Evolutionary conservation across 2,329 filamentous ascomycete genomes (phyloP).

Genomic region (Clarireedia homoeocarpa): DNA sequence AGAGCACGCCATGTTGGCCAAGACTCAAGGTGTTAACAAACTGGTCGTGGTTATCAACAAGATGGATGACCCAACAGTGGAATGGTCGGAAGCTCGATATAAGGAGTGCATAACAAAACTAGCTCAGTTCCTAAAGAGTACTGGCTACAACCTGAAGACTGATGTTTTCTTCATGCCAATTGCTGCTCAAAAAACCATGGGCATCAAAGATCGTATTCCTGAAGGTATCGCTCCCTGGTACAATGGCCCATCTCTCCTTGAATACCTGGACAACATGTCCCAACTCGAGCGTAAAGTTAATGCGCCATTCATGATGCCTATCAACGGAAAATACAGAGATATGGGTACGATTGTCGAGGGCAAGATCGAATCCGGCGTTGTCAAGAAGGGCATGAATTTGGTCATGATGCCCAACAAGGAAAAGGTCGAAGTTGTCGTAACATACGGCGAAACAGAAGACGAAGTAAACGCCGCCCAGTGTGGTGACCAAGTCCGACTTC

Average conservation of each 20-base stretch:
- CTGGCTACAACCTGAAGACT: conserved; percentile 89
- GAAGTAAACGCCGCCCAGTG: conserved; percentile 76
- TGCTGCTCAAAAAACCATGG: conserved; percentile 75
- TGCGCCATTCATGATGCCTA: conserved; percentile 98
- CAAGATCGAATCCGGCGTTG: conserved; percentile 89
- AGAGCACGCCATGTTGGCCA: conserved; percentile 95
- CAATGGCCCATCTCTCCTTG: conserved; percentile 80
- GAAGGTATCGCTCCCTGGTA: conserved; percentile 75
- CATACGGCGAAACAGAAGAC: conserved; percentile 95
- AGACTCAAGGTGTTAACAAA: conserved; percentile 97
- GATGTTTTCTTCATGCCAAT: conserved; percentile 96
- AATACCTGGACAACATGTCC: conserved; percentile 92
- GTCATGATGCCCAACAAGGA: conserved; percentile 96
- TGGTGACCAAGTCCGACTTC: conserved; percentile 89
- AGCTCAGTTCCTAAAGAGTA: conserved; percentile 76
- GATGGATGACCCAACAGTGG: conserved; percentile 96
- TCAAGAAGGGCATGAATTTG: conserved; percentile 81
- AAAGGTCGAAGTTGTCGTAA: conserved; percentile 68
- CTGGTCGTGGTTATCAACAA: conserved; percentile 94
- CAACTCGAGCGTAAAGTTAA: conserved; percentile 92
- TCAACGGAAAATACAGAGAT: conserved; percentile 93
- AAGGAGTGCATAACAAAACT: conserved; percentile 91
- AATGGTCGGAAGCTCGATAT: conserved; percentile 91
- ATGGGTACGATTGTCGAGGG: conserved; percentile 97
- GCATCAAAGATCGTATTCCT: conserved; percentile 83